These are phyloP conservation scores for Tulasnella sp. DNA, from an alignment of 768 basidiomycete genomes.

Conservation along the genomic window DNA sequence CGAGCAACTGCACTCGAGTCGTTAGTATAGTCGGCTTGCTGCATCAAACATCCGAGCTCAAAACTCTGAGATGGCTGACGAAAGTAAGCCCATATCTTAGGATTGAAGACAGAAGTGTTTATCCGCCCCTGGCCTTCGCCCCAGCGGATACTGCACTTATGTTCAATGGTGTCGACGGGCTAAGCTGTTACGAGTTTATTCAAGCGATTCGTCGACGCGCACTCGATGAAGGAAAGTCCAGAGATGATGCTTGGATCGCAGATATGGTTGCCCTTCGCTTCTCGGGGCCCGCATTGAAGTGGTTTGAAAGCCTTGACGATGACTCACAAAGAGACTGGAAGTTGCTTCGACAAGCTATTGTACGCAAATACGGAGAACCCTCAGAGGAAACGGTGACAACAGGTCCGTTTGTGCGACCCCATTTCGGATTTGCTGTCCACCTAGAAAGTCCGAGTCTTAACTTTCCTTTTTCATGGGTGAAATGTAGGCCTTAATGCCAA, in stretches of 20 bases:
- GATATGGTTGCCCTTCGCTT: not conserved
- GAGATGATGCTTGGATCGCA: slow-evolving; percentile 1
- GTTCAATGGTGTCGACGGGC: not conserved
- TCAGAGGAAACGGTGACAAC: too few relatives aligned
- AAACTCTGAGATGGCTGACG: not conserved
- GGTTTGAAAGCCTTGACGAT: not conserved
- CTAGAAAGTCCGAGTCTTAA: too few relatives aligned
- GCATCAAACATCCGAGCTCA: not conserved
- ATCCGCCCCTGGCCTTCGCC: not conserved
- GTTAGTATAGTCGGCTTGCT: not conserved
- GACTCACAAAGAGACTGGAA: slow-evolving; percentile 6
- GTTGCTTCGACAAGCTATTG: not conserved
- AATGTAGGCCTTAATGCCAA: too few relatives aligned
- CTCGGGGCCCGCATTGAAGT: not conserved
- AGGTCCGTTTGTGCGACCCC: too few relatives aligned
- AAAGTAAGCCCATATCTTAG: not conserved
- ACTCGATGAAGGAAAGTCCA: not conserved
- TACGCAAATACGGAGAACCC: too few relatives aligned
- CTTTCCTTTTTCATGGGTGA: too few relatives aligned
- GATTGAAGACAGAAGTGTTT: not conserved
- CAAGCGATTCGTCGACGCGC: not conserved
- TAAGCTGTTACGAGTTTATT: not conserved
- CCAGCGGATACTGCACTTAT: not conserved
- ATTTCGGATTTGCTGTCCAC: too few relatives aligned
- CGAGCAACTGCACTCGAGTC: too few relatives aligned